Conservation (phyloP, 306 rosid genomes). For the Prunus mongolica region DNA sequence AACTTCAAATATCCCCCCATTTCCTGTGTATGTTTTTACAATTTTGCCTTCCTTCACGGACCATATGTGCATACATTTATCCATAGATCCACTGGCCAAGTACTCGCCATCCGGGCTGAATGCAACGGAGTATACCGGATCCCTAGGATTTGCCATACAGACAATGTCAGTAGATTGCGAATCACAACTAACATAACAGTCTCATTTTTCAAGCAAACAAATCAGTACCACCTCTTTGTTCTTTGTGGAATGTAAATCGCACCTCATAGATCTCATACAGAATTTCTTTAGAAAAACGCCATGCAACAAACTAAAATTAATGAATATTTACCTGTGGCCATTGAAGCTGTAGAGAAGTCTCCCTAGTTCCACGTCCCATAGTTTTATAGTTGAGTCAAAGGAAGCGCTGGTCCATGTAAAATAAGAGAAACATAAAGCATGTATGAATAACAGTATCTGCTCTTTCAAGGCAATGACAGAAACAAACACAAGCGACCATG, state of each 20-base stretch:
- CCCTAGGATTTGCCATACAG: constrained; percentile 35
- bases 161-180: neutral
- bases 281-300: neutral
- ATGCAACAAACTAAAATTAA: neutral
- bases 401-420: constrained; percentile 48
- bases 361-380: constrained; percentile 65
- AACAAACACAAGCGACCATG: neutral
- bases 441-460: neutral
- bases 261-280: neutral
- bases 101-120: constrained; percentile 33
- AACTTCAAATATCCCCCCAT: constrained; percentile 36
- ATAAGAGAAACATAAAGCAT: neutral
- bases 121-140: constrained; percentile 43
- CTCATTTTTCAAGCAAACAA: neutral
- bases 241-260: neutral
- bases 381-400: constrained; percentile 55
- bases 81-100: constrained; percentile 37
- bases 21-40: constrained; percentile 23
- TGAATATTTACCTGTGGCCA: constrained; percentile 45
- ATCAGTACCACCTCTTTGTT: neutral
- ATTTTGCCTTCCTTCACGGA: constrained; percentile 29
- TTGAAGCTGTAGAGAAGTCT: constrained; percentile 43
- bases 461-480: neutral
- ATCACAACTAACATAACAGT: neutral
- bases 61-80: constrained; percentile 37